Evolutionary conservation across 352 stramenopile genomes (phyloP).

Genomic region (Globisporangium sylvaticum): DNA sequence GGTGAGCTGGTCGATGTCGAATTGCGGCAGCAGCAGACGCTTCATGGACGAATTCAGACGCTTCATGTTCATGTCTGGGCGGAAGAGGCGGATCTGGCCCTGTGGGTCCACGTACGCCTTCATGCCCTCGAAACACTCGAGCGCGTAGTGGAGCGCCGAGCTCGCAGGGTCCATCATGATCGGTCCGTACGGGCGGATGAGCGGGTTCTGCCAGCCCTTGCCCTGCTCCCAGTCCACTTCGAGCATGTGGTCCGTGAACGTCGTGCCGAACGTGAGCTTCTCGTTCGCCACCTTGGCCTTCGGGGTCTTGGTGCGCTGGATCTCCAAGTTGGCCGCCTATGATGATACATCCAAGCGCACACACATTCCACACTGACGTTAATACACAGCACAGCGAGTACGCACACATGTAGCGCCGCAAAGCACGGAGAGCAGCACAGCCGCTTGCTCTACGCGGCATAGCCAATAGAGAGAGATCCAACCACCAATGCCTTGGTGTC

Average conservation of each 20-base stretch:
- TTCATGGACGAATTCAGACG: conserved; percentile 93
- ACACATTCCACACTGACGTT: not conserved
- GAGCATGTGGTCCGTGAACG: conserved; percentile 97
- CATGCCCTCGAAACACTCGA: conserved; percentile 95
- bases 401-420: not conserved
- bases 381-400: not conserved
- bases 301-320: conserved; percentile 9
- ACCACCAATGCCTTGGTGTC: not conserved
- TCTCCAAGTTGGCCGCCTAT: conserved; percentile 13
- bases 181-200: conserved; percentile 90
- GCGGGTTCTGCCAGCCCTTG: conserved; percentile 81
- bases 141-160: conserved; percentile 92
- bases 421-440: not conserved
- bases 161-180: conserved; percentile 91
- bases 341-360: no score
- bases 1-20: conserved; percentile 90
- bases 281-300: conserved; percentile 74
- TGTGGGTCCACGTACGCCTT: conserved; percentile 90
- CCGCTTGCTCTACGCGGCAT: not conserved
- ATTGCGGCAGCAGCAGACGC: conserved; percentile 85
- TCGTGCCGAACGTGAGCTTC: conserved; percentile 92
- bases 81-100: conserved; percentile 91
- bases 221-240: conserved; percentile 88
- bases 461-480: not conserved
- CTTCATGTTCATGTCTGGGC: conserved; percentile 96